Base-by-base conservation (phyloP, 768 basidiomycete genomes). In the Amanita thiersii region DNA sequence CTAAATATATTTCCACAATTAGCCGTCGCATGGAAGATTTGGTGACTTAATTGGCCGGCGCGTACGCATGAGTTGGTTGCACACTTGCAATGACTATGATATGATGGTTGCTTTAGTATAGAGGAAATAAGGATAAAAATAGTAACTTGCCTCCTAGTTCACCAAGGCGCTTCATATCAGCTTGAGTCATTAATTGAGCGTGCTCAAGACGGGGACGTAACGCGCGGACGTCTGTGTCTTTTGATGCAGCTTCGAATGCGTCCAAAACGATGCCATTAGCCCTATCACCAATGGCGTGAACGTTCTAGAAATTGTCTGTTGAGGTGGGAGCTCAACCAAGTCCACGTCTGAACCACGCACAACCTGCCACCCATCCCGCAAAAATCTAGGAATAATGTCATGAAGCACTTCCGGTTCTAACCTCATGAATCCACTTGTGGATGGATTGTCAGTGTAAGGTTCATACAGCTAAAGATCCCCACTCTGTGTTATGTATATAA, bases 291-390 rank as follows among this genome's bases (percentile, higher is more conserved):
- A 89, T 84, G 12, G 85, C 85, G 57, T 88, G 86, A 11, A 91
- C 79, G 52, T 92, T 91, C 90, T 92, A 47, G 7, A 39, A 31
- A 29, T 23, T 3, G 23, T 40, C 7, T 25, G 46, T n/a, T n/a
- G n/a, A n/a, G n/a, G n/a, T n/a, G n/a, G 28, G 9, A 39, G 15
- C 39, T 33, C 5, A 39, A 24, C 23, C 17, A 37, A 14, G n/a
- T 11, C 10, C 4, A 32, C 6, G 28, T 26, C 10, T 25, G 15
- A 29, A 30, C 29, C 24, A 67, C 85, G 60, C 56, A 90, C 90
- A 47, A 90, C 86, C 70, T 94, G 89, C 89, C 90, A 93, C 2
- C 82, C 86, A 57, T 87, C 84, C 33, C 70, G 65, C 47, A 92
- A 57, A 59, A 86, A 92, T 43, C 66, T 70, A 4, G 76, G 75